Evolutionary conservation across 495 filamentous ascomycete genomes (phyloP), one percentile per base, ranked within the genome.

Genomic region (Tuber brumale): DNA sequence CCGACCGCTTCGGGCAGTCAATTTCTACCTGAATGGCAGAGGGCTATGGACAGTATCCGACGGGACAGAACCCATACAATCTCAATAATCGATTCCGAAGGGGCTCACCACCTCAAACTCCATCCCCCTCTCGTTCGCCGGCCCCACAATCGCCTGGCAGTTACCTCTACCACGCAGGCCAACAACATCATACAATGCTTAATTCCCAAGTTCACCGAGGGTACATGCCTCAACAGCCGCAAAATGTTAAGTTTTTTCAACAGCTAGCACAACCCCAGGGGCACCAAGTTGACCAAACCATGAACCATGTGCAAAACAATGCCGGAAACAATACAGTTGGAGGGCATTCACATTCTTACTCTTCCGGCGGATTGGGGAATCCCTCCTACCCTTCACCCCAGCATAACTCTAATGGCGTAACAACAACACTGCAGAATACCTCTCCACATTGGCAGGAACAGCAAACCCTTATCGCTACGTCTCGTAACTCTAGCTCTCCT

Each of bases 401-500:
- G 83, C 80, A 91, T 87, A 77, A 86, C 93, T 66, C 93, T 92
- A 97, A 97, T 83, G 93, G 94, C 66, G 91, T 84, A 74, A 88
- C 85, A 45, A 84, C 84, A 48, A 88, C 87, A 70, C 84, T 87
- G n/a, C 88, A 90, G 75, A 86, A 86, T 69, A 71, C 73, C 46
- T 79, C 82, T 44, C 74, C 78, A 79, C 91, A 97, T 82, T 97
- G 94, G 94, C 89, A 90, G 74, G 90, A 94, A 81, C 95, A 99
- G 83, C 85, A 97, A 70, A 91, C 91, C 75, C 85, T 95, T 72
- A 90, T 89, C 74, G 90, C 91, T 45, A 90, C 93, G 75, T 89
- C 92, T 81, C 90, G 88, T 81, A 88, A 85, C 85, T 87, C 89
- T 39, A 88, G 84, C 69, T 87, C 88, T 84, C 84, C 93, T 84